Base-by-base conservation (phyloP, 768 basidiomycete species). In the Suillus paluster region DNA sequence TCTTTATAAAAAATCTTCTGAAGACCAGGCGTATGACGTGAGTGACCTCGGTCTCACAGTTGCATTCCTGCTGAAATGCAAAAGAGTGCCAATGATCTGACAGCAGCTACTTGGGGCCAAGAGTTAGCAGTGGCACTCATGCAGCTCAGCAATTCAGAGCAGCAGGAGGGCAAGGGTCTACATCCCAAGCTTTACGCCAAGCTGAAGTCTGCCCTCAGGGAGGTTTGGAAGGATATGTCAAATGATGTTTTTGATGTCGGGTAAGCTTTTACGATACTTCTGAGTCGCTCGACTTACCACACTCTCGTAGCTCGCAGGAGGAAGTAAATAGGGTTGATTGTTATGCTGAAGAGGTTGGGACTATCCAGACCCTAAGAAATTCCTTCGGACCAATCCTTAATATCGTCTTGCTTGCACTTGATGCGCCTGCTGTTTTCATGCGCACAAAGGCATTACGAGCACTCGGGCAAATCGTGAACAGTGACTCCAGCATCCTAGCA, bases 391-490 rank as follows among this genome's bases (percentile, higher is more conserved):
- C 92, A 0, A 92, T 98, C 58, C 77, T 99, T 14, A 87, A 86
- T 21, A 87, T 90, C 39, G 87, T 97, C 34, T 73, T 99, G 21
- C 78, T 81, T 58, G 86, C 94, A 2, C 81, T 97, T 63, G 94
- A 97, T 68, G 91, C 92, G 0, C 85, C 92, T 5, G 86, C 89
- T 4, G 95, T 99, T 30, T 94, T 92, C 68, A 92, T 97, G 82
- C 87, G 97, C 36, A 96, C 95, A 0, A 99, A 99, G 73, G 97
- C 97, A 0, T 79, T 99, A 34, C 85, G 91, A 57, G 95, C 94
- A 0, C 80, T 99, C 5, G 92, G 95, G 4, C 88, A 94, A 69
- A 91, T 99, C 53, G 86, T 99, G 38, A 92, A 88, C 1, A 91
- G 91, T 63, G 97, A 99, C 74, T 87, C 95, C 0, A 86, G 84